Base-by-base conservation (phyloP, 345 rosid genomes). In the Combretum micranthum region DNA sequence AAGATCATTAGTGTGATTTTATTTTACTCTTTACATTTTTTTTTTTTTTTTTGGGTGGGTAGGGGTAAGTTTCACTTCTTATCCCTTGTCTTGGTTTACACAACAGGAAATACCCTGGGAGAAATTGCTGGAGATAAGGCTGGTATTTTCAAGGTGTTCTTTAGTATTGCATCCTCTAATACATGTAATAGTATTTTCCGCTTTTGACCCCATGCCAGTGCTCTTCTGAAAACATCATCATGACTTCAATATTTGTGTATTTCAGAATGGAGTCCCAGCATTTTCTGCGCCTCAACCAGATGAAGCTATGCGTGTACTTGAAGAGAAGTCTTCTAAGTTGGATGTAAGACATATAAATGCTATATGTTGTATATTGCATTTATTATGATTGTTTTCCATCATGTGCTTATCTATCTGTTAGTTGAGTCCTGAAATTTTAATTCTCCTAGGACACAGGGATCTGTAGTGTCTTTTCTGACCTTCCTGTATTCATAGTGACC, bases 101-200 rank as follows among this genome's bases (percentile, higher is more conserved):
- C 55, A 69, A 72, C 77, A 93, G 99, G 97, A 58, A 66, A 93
- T 71, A 90, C 99, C 10, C 91, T 93, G 21, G 96, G 88, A 46
- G 75, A 83, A 85, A 93, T 93, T 71, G 97, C 97, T 57, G 92
- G 97, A 69, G 96, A 87, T 72, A 93, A 93, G 71, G 97, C 99
- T 78, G 97, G 99, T 47, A 89, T 93, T 68, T 79, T 87, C 64
- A 93, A 93, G 99, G 99, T 92, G 72, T 66, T 57, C 66, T 47
- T 60, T 49, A 37, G 32, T 20, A 60, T 11, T 64, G 20, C 42
- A 42, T 43, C 22, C 53, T 44, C 37, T 20, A 15, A 37, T n/a
- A 25, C 63, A 50, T 46, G 46, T 22, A 12, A 44, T 26, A 56
- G 47, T 19, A 46, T 18, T 19, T 51, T 15, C 43, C 21, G 12